Evolutionary conservation across 2,329 filamentous ascomycete species (phyloP).

Genomic region (Diaporthe citri): DNA sequence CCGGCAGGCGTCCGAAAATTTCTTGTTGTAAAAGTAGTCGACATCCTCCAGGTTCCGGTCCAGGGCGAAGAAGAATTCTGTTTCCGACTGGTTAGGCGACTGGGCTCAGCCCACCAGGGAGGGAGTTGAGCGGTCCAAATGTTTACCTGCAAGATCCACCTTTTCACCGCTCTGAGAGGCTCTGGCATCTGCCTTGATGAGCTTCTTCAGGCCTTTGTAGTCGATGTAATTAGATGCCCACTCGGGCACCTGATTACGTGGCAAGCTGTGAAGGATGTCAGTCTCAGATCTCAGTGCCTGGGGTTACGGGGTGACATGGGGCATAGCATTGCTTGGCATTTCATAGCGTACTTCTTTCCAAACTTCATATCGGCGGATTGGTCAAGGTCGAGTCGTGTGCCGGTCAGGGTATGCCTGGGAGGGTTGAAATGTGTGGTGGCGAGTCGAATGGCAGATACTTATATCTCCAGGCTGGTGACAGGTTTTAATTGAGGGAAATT

Average conservation of each 20-base stretch:
- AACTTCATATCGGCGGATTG: conserved; percentile 51
- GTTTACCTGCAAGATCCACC: conserved; percentile 90
- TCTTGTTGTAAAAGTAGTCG: conserved; percentile 96
- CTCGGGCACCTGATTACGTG: conserved; percentile 87
- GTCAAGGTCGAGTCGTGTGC: conserved; percentile 9
- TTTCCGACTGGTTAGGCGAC: conserved; percentile 53
- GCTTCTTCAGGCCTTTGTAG: conserved; percentile 93
- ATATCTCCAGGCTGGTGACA: not conserved
- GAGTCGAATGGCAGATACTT: conserved; percentile 11
- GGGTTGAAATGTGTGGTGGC: not conserved
- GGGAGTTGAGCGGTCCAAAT: conserved; percentile 42
- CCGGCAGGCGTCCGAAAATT: conserved; percentile 86
- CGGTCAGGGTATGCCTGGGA: not conserved
- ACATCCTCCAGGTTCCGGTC: conserved; percentile 98
- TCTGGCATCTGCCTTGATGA: conserved; percentile 84
- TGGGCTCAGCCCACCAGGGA: conserved; percentile 45
- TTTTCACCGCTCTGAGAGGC: conserved; percentile 76
- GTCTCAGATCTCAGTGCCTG: not conserved
- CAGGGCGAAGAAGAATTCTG: conserved; percentile 97
- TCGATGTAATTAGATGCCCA: conserved; percentile 89
- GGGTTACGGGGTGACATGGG: too few relatives aligned
- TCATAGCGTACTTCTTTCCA: conserved; percentile 49
- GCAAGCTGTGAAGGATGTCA: conserved; percentile 58
- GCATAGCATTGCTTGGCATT: not conserved
- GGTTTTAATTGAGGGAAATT: conserved; percentile 19